Base-by-base conservation (phyloP, 2,329 filamentous ascomycete genomes). In the Neofusicoccum umdonicola region DNA sequence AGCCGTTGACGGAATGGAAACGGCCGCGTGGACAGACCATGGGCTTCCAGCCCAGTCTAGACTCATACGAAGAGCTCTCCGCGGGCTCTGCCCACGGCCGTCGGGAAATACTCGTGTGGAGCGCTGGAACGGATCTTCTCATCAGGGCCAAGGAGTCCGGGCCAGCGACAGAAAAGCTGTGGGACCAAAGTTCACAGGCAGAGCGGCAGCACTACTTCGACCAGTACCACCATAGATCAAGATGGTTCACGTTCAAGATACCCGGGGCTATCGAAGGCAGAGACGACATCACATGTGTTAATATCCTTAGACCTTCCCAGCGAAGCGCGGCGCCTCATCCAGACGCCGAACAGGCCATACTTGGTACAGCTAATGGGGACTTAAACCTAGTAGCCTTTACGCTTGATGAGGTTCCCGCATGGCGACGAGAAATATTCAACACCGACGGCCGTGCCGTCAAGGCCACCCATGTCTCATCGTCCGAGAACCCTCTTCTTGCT, bases 201-300 rank as follows among this genome's bases (percentile, higher is more conserved):
- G 68, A 72, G 41, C 65, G 69, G 57, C 62, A 69, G 66, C 15
- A 63, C 45, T 51, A 70, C 11, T 73, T 73, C 35, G 76, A 79
- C 60, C 62, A 70, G 5, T 76, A 75, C 62, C 68, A 69, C 15
- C 73, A 78, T 60, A 27, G 72, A 62, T 75, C 74, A 64, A 72
- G 73, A 37, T 88, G 84, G 84, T 77, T 80, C 41, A 78, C 81
- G 2, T 87, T 85, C 68, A 81, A 81, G 63, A 82, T 84, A 13
- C 74, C 82, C 5, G 77, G 82, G 7, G 77, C 81, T 50, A 73
- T 75, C 27, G 84, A 85, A 65, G 86, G 79, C 60, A 72, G 81
- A 63, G 85, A 88, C 70, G 87, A 89, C 71, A 84, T 89, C 39
- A 85, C 84, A 17, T 79, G 82, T 35, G 67, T 89, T 56, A 83